Percentiles rank a stretch among this genome's conserved stretches.
Conservation (phyloP, 73 alveolate species). For the Tetrahymena malaccensis region DNA sequence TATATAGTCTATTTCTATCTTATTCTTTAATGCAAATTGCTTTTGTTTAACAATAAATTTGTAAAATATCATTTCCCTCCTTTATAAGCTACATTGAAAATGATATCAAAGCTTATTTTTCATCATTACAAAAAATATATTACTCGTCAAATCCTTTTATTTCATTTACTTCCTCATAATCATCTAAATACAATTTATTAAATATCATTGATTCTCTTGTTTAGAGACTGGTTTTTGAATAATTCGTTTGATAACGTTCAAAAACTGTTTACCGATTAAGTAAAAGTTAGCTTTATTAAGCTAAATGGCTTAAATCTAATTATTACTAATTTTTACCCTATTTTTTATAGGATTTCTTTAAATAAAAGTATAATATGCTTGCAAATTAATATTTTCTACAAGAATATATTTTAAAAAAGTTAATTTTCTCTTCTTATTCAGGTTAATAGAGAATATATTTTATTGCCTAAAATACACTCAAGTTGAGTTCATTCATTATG, state of each 20-base stretch:
- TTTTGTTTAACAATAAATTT: no score
- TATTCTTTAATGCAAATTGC: neutral
- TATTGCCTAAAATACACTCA: neutral
- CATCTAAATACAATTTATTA: neutral
- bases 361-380: neutral
- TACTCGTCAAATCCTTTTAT: neutral
- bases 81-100: neutral
- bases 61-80: neutral
- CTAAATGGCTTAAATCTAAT: neutral
- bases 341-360: neutral
- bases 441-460: neutral
- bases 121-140: neutral
- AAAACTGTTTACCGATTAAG: neutral
- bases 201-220: neutral
- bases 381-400: neutral
- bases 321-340: no score
- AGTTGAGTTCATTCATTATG: neutral
- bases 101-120: neutral
- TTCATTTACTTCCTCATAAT: neutral
- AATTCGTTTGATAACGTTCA: neutral
- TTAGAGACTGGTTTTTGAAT: neutral
- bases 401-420: neutral
- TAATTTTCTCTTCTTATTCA: neutral
- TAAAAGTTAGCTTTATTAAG: no score
- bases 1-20: neutral